Evolutionary conservation across 1,284 basidiomycete genomes (phyloP).

Genomic region (Athelia psychrophila): DNA sequence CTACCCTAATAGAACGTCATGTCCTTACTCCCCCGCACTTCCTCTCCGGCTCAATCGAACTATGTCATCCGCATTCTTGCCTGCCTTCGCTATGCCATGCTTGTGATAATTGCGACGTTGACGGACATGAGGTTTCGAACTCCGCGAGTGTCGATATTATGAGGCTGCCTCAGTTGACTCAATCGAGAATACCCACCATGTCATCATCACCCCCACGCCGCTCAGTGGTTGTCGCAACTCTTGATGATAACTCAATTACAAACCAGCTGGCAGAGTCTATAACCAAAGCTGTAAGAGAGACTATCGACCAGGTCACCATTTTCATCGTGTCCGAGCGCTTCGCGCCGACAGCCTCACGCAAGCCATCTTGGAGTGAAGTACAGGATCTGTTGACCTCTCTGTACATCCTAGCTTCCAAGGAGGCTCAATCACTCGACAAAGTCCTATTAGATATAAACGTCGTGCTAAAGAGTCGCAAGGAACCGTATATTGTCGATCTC

Average conservation of each 20-base stretch:
- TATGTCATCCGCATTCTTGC: too few species aligned
- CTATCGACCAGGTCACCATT: not conserved
- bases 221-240: not conserved
- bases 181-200: too few species aligned
- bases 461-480: conserved; percentile 49
- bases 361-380: conserved; percentile 53
- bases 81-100: too few species aligned
- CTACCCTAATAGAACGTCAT: too few species aligned
- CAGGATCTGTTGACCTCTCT: conserved; percentile 69
- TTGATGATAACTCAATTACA: not conserved
- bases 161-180: too few species aligned
- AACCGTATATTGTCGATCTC: conserved; percentile 34
- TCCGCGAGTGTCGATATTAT: too few species aligned
- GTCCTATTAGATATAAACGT: conserved; percentile 71
- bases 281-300: not conserved
- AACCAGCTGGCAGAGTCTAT: not conserved
- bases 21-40: too few species aligned
- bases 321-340: not conserved
- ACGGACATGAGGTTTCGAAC: too few species aligned
- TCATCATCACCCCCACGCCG: not conserved
- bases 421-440: conserved; percentile 62
- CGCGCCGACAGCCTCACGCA: conserved; percentile 29
- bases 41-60: too few species aligned
- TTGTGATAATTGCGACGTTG: too few species aligned
- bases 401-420: conserved; percentile 71